phyloP scores from a whole-genome alignment of 306 rosid species.

The Astragalus glycyphyllos region DNA sequence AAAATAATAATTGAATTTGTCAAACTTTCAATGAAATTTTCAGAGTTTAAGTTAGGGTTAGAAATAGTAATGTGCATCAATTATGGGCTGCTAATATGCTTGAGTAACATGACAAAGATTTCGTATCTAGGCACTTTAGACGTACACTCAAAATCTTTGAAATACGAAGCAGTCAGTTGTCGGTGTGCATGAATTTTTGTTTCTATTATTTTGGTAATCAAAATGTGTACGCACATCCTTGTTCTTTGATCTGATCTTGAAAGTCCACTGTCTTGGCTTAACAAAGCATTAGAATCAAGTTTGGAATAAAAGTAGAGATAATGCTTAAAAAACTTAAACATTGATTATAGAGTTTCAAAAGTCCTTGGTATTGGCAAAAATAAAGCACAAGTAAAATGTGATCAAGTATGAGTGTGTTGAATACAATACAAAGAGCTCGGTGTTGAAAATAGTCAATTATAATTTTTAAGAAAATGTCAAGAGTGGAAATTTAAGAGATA shows the following conservation, averaged over 20 bases:
- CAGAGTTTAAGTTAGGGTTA: neutral
- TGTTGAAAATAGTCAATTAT: no score
- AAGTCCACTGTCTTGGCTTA: constrained; percentile 20
- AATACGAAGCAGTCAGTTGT: constrained; percentile 9
- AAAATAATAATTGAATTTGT: neutral
- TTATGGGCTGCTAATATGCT: constrained; percentile 16
- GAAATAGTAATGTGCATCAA: neutral
- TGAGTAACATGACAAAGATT: neutral
- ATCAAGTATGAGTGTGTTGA: no score
- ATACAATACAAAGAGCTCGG: no score
- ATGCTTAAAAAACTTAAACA: neutral
- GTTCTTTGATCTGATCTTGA: constrained; percentile 15
- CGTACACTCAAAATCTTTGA: constrained; percentile 21
- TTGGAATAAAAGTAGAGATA: constrained; percentile 6
- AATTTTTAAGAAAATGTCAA: no score
- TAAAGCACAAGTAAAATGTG: no score
- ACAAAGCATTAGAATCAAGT: constrained; percentile 6
- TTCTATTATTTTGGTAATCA: constrained; percentile 10
- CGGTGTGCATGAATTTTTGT: constrained; percentile 23
- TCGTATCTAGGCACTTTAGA: neutral
- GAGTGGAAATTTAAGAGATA: no score
- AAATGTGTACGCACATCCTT: neutral
- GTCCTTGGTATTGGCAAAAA: no score
- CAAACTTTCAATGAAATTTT: neutral
- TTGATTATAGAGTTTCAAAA: neutral